phyloP scores from a whole-genome alignment of 75 land plant genomes.

The Pinus tabuliformis region DNA sequence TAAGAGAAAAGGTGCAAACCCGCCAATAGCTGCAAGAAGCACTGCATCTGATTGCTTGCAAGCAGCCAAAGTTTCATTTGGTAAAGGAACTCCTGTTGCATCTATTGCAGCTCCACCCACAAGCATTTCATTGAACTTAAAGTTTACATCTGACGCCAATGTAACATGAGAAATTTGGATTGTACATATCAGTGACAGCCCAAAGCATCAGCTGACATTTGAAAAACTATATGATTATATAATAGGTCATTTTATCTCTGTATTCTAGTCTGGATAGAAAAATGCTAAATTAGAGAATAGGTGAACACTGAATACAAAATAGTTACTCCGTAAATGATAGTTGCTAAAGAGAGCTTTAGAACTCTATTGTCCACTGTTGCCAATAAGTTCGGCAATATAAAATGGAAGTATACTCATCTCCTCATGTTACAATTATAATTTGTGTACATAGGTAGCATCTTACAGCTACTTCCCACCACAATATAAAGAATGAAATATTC shows the following conservation, averaged over 20 bases:
- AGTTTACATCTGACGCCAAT: constrained; percentile 57
- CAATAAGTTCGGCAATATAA: too few species aligned
- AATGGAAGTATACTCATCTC: too few species aligned
- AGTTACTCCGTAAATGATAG: neutral
- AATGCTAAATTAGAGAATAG: neutral
- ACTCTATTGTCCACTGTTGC: neutral
- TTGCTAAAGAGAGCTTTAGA: neutral
- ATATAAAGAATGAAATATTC: too few species aligned
- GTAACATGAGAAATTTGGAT: neutral
- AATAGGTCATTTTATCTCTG: neutral
- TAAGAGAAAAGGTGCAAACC: constrained; percentile 36
- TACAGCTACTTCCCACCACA: too few species aligned
- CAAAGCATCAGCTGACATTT: too few species aligned
- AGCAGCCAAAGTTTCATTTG: constrained; percentile 75
- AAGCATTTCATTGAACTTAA: constrained; percentile 75
- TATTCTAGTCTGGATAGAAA: neutral
- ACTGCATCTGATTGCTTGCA: constrained; percentile 86
- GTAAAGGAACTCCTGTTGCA: constrained; percentile 76
- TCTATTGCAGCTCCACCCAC: constrained; percentile 93
- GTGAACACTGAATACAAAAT: neutral
- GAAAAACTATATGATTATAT: neutral
- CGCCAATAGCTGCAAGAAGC: constrained; percentile 97
- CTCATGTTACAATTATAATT: too few species aligned
- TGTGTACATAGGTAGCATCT: too few species aligned
- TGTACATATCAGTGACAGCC: neutral